These are phyloP conservation scores for Pythium guiyangense DNA, from an alignment of 352 stramenopile genomes.

Conservation along the genomic window DNA sequence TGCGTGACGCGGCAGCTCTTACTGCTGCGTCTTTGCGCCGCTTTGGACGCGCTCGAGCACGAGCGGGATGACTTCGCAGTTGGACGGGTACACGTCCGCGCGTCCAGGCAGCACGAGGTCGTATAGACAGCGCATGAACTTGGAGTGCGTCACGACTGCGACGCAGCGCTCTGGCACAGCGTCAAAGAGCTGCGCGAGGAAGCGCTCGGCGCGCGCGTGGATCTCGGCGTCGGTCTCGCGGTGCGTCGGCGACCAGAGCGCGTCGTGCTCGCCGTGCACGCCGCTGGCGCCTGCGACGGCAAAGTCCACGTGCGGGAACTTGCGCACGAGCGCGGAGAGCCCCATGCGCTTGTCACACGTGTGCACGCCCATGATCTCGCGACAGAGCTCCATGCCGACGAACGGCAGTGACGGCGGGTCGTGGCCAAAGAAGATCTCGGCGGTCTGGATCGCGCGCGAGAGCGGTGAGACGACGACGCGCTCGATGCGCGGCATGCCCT, in stretches of 20 bases:
- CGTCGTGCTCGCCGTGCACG: conserved; percentile 49
- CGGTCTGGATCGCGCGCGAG: conserved; percentile 64
- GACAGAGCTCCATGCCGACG: conserved; percentile 56
- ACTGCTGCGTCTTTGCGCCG: not conserved
- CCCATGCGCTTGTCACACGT: conserved; percentile 63
- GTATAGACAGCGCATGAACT: conserved; percentile 61
- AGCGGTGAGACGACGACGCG: conserved; percentile 67
- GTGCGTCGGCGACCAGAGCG: conserved; percentile 47
- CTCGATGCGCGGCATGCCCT: conserved; percentile 57
- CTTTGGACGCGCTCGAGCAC: conserved; percentile 22
- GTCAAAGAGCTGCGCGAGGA: conserved; percentile 36
- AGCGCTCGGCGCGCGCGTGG: conserved; percentile 31
- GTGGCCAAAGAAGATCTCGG: conserved; percentile 52
- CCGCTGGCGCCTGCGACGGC: conserved; percentile 12
- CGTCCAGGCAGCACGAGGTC: conserved; percentile 32
- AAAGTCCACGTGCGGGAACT: conserved; percentile 66
- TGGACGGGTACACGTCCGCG: conserved; percentile 26
- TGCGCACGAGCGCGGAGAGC: conserved; percentile 31
- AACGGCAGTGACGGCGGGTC: conserved; percentile 30
- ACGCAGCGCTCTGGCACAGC: conserved; percentile 49
- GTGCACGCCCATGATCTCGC: conserved; percentile 59
- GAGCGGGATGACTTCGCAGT: conserved; percentile 52
- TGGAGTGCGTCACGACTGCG: conserved; percentile 58
- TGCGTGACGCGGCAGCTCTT: not conserved
- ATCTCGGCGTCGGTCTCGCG: conserved; percentile 65